Evolutionary conservation across 139 green algal genomes (phyloP), one percentile per base, ranked within the genome.

Genomic region (Klebsormidium nitens): DNA sequence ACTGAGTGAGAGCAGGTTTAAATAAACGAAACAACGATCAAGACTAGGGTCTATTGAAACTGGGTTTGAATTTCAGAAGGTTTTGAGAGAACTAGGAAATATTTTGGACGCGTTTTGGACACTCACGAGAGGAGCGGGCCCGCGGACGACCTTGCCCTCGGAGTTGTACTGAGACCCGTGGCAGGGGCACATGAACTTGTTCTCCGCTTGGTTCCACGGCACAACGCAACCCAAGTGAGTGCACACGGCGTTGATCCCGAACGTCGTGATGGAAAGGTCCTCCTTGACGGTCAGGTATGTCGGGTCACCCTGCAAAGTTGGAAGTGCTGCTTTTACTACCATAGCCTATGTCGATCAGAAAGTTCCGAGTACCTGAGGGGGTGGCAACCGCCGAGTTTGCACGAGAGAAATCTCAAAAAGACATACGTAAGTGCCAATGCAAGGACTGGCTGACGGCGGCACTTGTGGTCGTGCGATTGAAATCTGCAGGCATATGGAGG

Each of bases 181-280:
- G 90, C 94, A 99, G 29, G 94, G 94, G 90, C 94, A 99, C 86
- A 92, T 96, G 89, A 99, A 99, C 90, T 98, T 97, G 84, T 98
- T 97, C 87, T 98, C 93, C 46, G 88, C 90, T 79, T 90, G 52
- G 64, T 95, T 92, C 93, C 93, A 99, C 17, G 94, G 94, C n/a
- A 99, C 94, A 58, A 99, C 94, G 85, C 94, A 99, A 50, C 95
- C 94, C 72, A 99, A 75, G 84, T 99, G 95, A 35, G 95, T 99
- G 95, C 95, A 99, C 58, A 99, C 91, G 56, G 93, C 93, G 81
- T 99, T 99, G 2, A 99, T 64, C 69, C 95, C 95, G 74, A 87
- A 99, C 38, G 89, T 89, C 79, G 94, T 88, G 37, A 99, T 84
- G 19, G 72, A 68, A 59, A 78, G 76, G 3, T 95, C 80, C n/a